Evolutionary conservation across 2,329 filamentous ascomycete genomes (phyloP), one percentile per base, ranked within the genome.

Genomic region (Trichophyton verrucosum): DNA sequence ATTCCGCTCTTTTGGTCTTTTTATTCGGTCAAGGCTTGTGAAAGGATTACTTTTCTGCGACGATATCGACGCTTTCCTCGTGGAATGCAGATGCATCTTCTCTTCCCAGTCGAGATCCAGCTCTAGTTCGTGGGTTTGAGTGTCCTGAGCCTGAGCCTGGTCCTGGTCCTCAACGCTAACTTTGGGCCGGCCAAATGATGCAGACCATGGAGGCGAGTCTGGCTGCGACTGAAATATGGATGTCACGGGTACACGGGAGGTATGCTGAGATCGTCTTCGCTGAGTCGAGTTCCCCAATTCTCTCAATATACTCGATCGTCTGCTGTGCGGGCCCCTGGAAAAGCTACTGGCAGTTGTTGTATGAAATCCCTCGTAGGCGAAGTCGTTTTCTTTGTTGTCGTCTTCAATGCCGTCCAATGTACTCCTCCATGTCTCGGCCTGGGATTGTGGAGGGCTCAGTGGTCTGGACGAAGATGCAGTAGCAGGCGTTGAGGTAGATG

Each of bases 251-350:
- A 65, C 64, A 30, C 65, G 64, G 42, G 65, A 61, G 27, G 63
- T 62, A 44, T 62, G 64, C 17, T 38, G 33, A 38, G 47, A 42
- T 46, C 64, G 64, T 20, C 64, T 65, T 22, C 67, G 63, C 42
- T 65, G 64, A 15, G 66, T 66, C 22, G 69, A 72, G 60, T 69
- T 69, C 36, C 66, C 66, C 15, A 72, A 66, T 57, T 72, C 71
- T 59, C 68, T 67, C 46, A 73, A 44, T 17, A 72, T 68, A 36
- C 67, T 71, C 30, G 66, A 64, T 17, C 63, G 64, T 44, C 65
- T 65, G 24, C 62, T 64, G 17, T 62, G 59, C 9, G 11, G 8
- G 17, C 33, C 33, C 27, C 33, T 38, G 33, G 33, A 9, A 13
- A 38, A 11, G 33, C 9, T 38, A 38, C 17, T 20, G 2, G 55